Conservation (phyloP, 2,329 filamentous ascomycete species). For the Chrysosporium keratinophilum region DNA sequence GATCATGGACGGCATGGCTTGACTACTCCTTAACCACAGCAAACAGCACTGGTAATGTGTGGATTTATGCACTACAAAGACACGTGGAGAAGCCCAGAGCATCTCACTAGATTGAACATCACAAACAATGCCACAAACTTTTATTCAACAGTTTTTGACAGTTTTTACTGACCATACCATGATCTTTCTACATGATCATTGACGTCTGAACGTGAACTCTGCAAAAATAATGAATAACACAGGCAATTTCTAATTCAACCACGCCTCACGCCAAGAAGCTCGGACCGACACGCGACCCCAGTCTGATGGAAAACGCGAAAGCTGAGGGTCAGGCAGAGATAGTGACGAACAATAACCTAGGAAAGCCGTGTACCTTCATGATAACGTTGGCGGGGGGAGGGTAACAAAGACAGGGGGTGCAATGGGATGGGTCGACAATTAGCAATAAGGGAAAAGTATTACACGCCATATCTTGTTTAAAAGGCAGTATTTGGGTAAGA, state of each 20-base stretch:
- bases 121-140: not conserved
- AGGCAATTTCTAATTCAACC: constrained; percentile 11
- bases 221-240: not conserved
- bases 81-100: not conserved
- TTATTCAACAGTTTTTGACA: not conserved
- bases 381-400: not conserved
- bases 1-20: not conserved
- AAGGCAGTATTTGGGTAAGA: not conserved
- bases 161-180: not conserved
- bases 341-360: not conserved
- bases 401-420: not conserved
- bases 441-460: not conserved
- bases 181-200: not conserved
- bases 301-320: not conserved
- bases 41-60: no score
- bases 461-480: constrained; percentile 1
- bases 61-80: not conserved
- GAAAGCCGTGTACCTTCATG: not conserved
- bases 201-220: not conserved
- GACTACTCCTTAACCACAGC: not conserved
- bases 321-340: not conserved
- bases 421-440: not conserved
- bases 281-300: constrained; percentile 4
- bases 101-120: not conserved
- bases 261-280: constrained; percentile 9